Base-by-base conservation (phyloP, 75 land plant species). In the Pinus albicaulis region DNA sequence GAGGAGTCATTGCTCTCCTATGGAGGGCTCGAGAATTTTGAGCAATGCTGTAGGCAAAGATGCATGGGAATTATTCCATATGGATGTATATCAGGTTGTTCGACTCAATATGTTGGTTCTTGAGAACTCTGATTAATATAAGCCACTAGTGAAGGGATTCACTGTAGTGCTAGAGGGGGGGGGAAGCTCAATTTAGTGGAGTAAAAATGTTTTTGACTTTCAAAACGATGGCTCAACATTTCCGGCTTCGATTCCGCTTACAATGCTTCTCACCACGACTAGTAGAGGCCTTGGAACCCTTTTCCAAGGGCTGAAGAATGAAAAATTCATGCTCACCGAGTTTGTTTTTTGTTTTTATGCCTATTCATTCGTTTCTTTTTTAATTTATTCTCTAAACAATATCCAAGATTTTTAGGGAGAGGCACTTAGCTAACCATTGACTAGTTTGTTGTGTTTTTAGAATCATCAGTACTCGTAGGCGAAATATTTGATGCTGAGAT, bases 41-140 rank as follows among this genome's bases (percentile, higher is more conserved):
- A 78, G 75, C 5, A n/a, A 58, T 0, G 28, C 5, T 28, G 41
- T 60, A 7, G 11, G 65, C 2, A 57, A 80, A 0, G 81, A 79
- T 25, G 80, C 84, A 7, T 70, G 84, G 86, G 89, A 85, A 53
- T 56, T 87, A 44, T 78, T 89, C 1, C 79, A 85, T 22, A 85
- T 82, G 24, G 91, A 88, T 4, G 89, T 89, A 0, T 91, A 83
- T 6, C 81, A 89, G 71, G 89, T 89, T 4, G 86, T 80, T 4
- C 76, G 80, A 57, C 52, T 64, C 20, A 64, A 64, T 31, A 19
- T 17, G 5, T 12, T 31, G 68, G 68, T 17, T 25, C 17, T n/a
- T 44, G 52, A 68, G 41, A 41, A 20, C 2, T n/a, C 23, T 23
- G 7, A 13, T 3, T 0, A 12, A 1, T 20, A 34, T n/a, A 7